phyloP scores from a whole-genome alignment of 805 yeast genomes.

The Helenozyma rhizophorensis region DNA sequence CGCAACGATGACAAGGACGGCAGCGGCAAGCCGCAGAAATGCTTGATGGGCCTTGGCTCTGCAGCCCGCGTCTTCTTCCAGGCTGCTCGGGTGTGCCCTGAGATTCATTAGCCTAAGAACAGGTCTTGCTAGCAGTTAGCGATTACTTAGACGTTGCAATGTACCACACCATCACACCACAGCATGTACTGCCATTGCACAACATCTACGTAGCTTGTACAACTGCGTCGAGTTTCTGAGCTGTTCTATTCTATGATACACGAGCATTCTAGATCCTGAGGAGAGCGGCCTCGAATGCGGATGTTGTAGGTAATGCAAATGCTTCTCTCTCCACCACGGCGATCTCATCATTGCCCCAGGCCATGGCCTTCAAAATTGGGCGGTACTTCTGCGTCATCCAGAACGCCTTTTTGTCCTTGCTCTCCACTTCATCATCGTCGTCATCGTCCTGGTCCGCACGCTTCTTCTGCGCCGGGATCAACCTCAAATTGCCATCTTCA shows the following conservation, averaged over 20 bases:
- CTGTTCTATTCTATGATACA: background rate
- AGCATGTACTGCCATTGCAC: too few species aligned
- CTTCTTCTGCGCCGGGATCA: too few species aligned
- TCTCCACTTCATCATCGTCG: constrained; percentile 21
- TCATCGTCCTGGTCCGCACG: constrained; percentile 27
- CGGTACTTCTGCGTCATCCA: constrained; percentile 76
- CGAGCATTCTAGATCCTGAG: constrained; percentile 5
- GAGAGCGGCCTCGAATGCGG: constrained; percentile 58
- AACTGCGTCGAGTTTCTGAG: too few species aligned
- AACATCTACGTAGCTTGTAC: too few species aligned
- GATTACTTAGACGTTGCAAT: too few species aligned
- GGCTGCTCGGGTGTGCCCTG: constrained; percentile 48
- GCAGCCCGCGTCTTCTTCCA: constrained; percentile 70
- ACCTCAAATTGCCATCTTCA: constrained; percentile 18
- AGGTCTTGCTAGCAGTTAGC: too few species aligned
- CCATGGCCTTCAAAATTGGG: constrained; percentile 61
- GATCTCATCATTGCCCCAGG: constrained; percentile 52
- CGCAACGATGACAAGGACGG: constrained; percentile 48
- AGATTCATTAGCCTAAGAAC: constrained; percentile 2
- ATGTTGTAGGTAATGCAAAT: constrained; percentile 49
- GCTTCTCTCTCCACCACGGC: constrained; percentile 76
- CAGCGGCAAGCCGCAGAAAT: constrained; percentile 38
- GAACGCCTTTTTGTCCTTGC: constrained; percentile 41
- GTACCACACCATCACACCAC: background rate
- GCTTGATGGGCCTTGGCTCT: constrained; percentile 58